A percentile compares a stretch with the other conserved stretches of the same genome.
These are phyloP conservation scores for Globisporangium echinulatum DNA, from an alignment of 352 stramenopile genomes.

Conservation along the genomic window DNA sequence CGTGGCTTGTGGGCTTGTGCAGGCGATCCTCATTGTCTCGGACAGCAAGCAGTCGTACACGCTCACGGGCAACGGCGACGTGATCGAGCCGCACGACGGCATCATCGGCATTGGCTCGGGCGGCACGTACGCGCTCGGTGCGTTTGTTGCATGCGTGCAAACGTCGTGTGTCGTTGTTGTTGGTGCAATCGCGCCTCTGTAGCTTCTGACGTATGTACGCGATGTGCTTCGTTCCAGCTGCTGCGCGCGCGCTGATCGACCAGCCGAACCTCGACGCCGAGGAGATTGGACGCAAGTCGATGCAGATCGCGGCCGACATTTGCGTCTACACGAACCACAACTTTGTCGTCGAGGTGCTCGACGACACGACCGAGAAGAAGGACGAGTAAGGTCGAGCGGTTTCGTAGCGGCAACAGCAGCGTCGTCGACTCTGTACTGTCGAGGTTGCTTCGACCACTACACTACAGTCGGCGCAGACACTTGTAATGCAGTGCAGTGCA, in stretches of 20 bases:
- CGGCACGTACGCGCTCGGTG: slow-evolving; percentile 91
- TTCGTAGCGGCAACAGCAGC: background rate
- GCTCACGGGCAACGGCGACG: slow-evolving; percentile 97
- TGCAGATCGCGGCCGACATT: slow-evolving; percentile 96
- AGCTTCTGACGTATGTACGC: too few relatives aligned
- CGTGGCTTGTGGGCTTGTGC: background rate
- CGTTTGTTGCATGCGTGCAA: slow-evolving; percentile 4
- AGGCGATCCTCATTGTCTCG: slow-evolving; percentile 91
- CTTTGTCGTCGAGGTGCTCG: slow-evolving; percentile 91
- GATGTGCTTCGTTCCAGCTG: slow-evolving; percentile 43
- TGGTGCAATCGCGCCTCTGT: too few relatives aligned
- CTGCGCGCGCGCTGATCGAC: slow-evolving; percentile 94
- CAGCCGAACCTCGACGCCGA: slow-evolving; percentile 91
- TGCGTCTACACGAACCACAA: slow-evolving; percentile 99
- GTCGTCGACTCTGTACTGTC: background rate
- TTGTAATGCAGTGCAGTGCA: background rate
- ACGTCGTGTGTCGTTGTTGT: background rate
- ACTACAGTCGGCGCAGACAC: too few relatives aligned
- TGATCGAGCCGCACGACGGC: slow-evolving; percentile 95
- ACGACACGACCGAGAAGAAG: slow-evolving; percentile 46
- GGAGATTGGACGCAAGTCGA: slow-evolving; percentile 90
- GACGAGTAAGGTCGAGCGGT: slow-evolving; percentile 15
- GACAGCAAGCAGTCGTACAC: slow-evolving; percentile 95
- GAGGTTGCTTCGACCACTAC: too few relatives aligned
- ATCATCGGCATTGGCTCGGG: slow-evolving; percentile 94